Conservation (phyloP, 1,284 basidiomycete species). For the Nidula niveotomentosa region DNA sequence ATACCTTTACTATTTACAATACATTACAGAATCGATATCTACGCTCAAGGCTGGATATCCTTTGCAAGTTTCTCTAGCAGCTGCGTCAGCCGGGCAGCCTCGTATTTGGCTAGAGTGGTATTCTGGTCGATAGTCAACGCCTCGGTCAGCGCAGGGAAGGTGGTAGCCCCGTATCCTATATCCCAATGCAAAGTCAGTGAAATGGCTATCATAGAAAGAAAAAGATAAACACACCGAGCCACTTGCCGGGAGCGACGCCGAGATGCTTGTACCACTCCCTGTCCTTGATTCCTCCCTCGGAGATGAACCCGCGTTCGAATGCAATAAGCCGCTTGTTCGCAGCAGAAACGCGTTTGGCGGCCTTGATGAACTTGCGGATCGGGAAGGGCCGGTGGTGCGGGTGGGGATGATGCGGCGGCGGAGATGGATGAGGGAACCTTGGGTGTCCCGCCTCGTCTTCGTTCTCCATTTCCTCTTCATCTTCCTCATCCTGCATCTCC, state of each 20-base stretch:
- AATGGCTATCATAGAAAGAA: background rate
- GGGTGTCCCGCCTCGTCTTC: background rate
- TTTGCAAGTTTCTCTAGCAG: conserved; percentile 56
- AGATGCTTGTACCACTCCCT: conserved; percentile 86
- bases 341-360: conserved; percentile 58
- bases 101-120: conserved; percentile 56
- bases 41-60: conserved; percentile 29
- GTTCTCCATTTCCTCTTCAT: background rate
- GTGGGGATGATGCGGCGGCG: background rate
- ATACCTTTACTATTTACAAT: background rate
- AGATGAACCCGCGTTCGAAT: conserved; percentile 89
- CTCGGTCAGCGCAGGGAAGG: conserved; percentile 83
- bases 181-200: conserved; percentile 2
- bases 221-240: conserved; percentile 60
- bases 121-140: conserved; percentile 74
- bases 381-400: conserved; percentile 21
- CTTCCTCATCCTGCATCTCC: conserved; percentile 1
- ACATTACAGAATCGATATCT: background rate
- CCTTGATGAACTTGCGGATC: conserved; percentile 51
- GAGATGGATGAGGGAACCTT: background rate
- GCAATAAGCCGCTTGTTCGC: conserved; percentile 72
- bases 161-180: conserved; percentile 83
- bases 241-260: conserved; percentile 88
- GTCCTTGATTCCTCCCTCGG: conserved; percentile 71
- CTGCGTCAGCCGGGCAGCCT: conserved; percentile 60